Evolutionary conservation across 2,329 filamentous ascomycete genomes (phyloP).

Genomic region (Fusarium camptoceras): DNA sequence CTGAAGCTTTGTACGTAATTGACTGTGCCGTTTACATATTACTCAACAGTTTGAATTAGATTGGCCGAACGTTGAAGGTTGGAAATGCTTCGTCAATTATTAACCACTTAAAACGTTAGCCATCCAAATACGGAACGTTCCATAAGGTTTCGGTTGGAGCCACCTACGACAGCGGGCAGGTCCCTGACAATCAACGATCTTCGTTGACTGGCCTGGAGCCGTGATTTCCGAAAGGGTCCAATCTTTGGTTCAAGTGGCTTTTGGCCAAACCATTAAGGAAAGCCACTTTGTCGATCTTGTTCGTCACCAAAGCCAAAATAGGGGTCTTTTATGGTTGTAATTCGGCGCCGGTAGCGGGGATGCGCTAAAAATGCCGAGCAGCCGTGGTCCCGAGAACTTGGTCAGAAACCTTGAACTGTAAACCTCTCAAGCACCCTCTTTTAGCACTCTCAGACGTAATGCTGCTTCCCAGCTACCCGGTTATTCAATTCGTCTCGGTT

Average conservation of each 20-base stretch:
- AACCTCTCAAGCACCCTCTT: neutral
- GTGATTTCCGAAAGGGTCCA: constrained; percentile 8
- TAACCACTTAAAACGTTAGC: neutral
- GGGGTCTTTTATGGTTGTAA: no score
- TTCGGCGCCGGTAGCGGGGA: neutral
- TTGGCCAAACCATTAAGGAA: neutral
- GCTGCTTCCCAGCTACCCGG: neutral
- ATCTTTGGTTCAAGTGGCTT: neutral
- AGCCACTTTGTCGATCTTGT: neutral
- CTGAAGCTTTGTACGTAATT: neutral
- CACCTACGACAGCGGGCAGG: constrained; percentile 3
- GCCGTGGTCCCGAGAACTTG: neutral
- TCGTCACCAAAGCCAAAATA: neutral
- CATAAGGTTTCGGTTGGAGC: neutral
- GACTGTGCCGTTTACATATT: neutral
- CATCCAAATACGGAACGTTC: neutral
- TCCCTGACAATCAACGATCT: neutral
- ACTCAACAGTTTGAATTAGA: neutral
- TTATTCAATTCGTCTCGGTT: neutral
- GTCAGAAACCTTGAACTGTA: neutral
- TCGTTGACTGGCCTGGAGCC: neutral
- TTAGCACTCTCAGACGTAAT: neutral
- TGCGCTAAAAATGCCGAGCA: constrained; percentile 5
- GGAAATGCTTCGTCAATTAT: neutral
- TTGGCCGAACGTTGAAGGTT: neutral